Evolutionary conservation across 495 filamentous ascomycete genomes (phyloP).

Genomic region (Penicillium taxi): DNA sequence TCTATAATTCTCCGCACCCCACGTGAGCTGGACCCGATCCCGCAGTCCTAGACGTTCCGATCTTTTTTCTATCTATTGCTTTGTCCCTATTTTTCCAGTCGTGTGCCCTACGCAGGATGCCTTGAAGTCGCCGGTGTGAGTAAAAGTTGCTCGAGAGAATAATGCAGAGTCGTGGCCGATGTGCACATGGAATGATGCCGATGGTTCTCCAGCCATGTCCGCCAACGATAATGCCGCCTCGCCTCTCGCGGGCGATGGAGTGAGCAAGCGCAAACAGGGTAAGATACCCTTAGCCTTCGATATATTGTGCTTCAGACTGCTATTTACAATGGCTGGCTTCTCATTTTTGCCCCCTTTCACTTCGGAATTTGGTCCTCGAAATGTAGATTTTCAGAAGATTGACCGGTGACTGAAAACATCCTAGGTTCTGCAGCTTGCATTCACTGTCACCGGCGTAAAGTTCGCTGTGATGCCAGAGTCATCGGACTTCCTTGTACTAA

Average conservation of each 20-base stretch:
- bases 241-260: slow-evolving; percentile 23
- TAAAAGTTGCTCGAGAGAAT: slow-evolving; percentile 8
- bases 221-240: slow-evolving; percentile 24
- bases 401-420: slow-evolving; percentile 15
- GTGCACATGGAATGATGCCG: slow-evolving; percentile 22
- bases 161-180: slow-evolving; percentile 20
- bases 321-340: too few relatives aligned
- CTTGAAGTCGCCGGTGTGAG: slow-evolving; percentile 7
- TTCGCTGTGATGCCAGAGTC: slow-evolving; percentile 40
- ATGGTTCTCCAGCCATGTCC: slow-evolving; percentile 29
- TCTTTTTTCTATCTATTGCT: slow-evolving; percentile 17
- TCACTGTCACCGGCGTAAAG: slow-evolving; percentile 44
- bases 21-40: slow-evolving; percentile 25
- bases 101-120: slow-evolving; percentile 13
- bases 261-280: slow-evolving; percentile 33
- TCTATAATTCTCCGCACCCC: slow-evolving; percentile 24
- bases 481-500: slow-evolving; percentile 42
- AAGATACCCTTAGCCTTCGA: slow-evolving; percentile 7
- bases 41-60: slow-evolving; percentile 23
- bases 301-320: too few relatives aligned
- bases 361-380: background rate
- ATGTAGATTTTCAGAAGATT: slow-evolving; percentile 5
- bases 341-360: background rate
- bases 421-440: slow-evolving; percentile 39
- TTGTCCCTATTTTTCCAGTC: slow-evolving; percentile 17